Evolutionary conservation across 345 rosid genomes (phyloP), one percentile per base, ranked within the genome.

Genomic region (Populus euphratica): DNA sequence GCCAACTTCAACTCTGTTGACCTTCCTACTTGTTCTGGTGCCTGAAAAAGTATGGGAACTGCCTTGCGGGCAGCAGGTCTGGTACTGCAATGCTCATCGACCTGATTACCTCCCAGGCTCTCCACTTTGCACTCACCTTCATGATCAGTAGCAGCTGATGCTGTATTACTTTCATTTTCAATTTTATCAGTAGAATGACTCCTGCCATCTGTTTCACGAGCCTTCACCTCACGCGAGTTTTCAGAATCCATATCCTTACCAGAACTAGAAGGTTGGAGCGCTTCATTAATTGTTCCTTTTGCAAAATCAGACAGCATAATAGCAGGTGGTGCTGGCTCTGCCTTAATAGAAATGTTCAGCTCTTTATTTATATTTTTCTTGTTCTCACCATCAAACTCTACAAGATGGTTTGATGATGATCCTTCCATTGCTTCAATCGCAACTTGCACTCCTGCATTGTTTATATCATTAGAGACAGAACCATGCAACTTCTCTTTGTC

Each of bases 91-190:
- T 68, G 77, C 81, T 78, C 86, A 52, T 76, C 44, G 16, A 49
- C 66, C 38, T 74, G 82, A 18, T 52, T 63, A 69, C 76, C 76
- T 73, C 86, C 83, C 23, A 68, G 59, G 73, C 72, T 79, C 74
- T 71, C 82, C 77, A 81, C 86, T 44, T 41, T 68, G 62, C 49
- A 74, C 81, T 81, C 92, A 78, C 44, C 79, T 73, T 86, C 83
- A n/a, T 52, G 63, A 13, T 71, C 75, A 36, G 73, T 56, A 63
- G 14, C 79, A 75, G 80, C 83, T 56, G 83, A 78, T 66, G 70
- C 85, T 49, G 70, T 8, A 81, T 76, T 83, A 78, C 78, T 63
- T 75, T 79, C 81, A 16, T 25, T 38, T 69, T 77, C 88, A 63
- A 69, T 29, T 78, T 84, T 84, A 70, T 72, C 81, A 31, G 69